phyloP scores from a whole-genome alignment of 768 basidiomycete species.

The Sarcodon sp. region DNA sequence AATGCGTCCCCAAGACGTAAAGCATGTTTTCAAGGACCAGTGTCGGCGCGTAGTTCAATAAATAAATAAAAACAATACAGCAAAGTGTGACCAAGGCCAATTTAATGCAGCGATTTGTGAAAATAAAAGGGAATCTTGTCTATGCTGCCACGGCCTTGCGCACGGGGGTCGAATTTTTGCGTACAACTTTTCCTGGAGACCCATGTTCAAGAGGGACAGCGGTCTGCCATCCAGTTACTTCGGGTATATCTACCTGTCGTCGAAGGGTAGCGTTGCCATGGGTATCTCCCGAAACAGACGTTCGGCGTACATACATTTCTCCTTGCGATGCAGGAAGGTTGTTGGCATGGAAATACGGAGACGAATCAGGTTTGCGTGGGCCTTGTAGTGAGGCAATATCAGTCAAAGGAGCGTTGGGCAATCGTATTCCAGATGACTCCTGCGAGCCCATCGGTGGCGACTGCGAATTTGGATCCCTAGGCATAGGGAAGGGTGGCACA shows the following conservation, averaged over 20 bases:
- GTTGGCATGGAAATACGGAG: neutral
- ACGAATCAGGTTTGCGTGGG: conserved; percentile 3
- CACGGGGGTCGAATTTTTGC: conserved; percentile 9
- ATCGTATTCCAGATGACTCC: conserved; percentile 48
- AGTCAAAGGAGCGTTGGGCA: conserved; percentile 59
- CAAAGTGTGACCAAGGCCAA: no score
- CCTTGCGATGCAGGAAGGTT: neutral
- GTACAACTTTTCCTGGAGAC: conserved; percentile 9
- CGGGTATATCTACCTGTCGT: conserved; percentile 9
- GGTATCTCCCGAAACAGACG: neutral
- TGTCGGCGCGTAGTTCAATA: no score
- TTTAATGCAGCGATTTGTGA: no score
- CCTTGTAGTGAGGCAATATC: conserved; percentile 45
- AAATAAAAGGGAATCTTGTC: no score
- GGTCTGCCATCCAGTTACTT: conserved; percentile 23
- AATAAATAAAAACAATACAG: no score
- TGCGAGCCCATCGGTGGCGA: conserved; percentile 18
- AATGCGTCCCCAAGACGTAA: no score
- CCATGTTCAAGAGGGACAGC: conserved; percentile 16
- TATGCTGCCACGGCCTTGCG: conserved; percentile 14
- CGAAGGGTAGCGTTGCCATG: neutral
- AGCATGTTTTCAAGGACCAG: no score
- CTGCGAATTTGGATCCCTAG: conserved; percentile 29
- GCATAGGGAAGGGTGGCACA: conserved; percentile 44
- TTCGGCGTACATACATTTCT: neutral